A percentile compares a stretch with the other conserved stretches of the same genome.
These are phyloP conservation scores for Taiozyma sp. DNA, from an alignment of 1,139 yeast genomes.

Conservation along the genomic window DNA sequence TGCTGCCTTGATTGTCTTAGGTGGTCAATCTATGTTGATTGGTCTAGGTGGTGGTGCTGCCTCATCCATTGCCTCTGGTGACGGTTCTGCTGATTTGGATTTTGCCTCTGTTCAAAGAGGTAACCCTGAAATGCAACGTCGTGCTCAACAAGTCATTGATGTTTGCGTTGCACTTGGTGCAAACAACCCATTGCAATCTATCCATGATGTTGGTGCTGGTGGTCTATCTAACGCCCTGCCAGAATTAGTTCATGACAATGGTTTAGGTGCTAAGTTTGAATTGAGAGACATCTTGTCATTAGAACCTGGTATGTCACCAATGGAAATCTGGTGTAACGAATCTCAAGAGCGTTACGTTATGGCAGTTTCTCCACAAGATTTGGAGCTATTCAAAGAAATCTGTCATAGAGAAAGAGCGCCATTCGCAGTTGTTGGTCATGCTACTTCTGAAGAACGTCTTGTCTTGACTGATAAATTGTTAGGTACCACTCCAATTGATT, in stretches of 20 bases:
- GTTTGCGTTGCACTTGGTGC: conserved; percentile 84
- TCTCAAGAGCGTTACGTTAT: conserved; percentile 97
- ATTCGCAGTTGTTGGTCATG: conserved; percentile 91
- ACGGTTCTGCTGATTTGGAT: conserved; percentile 91
- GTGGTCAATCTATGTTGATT: conserved; percentile 98
- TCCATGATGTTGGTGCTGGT: conserved; percentile 99
- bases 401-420: conserved; percentile 97
- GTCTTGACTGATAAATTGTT: conserved; percentile 76
- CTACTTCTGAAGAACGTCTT: conserved; percentile 82
- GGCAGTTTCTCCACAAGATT: conserved; percentile 82
- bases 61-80: conserved; percentile 91
- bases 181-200: conserved; percentile 85
- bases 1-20: conserved; percentile 86
- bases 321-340: conserved; percentile 99
- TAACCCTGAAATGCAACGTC: conserved; percentile 98
- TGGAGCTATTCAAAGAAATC: conserved; percentile 65
- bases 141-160: conserved; percentile 98
- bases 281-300: conserved; percentile 84
- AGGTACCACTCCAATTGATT: conserved; percentile 82
- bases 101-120: conserved; percentile 99
- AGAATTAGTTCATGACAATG: conserved; percentile 95
- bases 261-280: conserved; percentile 90
- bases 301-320: conserved; percentile 98
- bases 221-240: conserved; percentile 97
- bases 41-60: conserved; percentile 99